Percentiles rank a stretch among this genome's conserved stretches.
These are phyloP conservation scores for Rubia yunnanensis DNA, from an alignment of 257 asterid species.

Conservation along the genomic window DNA sequence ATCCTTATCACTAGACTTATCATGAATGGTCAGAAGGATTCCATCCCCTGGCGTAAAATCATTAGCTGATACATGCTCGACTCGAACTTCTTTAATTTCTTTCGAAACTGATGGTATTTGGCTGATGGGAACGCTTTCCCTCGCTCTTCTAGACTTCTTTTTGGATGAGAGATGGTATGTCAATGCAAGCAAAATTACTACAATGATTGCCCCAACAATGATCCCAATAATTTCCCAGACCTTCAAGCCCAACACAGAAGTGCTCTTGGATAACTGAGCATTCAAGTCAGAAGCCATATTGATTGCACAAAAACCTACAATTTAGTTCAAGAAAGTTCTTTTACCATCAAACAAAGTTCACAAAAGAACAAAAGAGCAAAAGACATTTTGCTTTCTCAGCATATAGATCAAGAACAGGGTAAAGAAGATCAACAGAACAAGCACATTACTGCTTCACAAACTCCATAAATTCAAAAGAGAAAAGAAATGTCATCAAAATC, in stretches of 20 bases:
- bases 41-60: slow-evolving; percentile 64
- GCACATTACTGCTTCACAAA: slow-evolving; percentile 1
- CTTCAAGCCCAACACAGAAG: slow-evolving; percentile 60
- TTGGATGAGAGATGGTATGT: slow-evolving; percentile 61
- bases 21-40: slow-evolving; percentile 72
- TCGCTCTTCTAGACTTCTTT: slow-evolving; percentile 49
- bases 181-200: slow-evolving; percentile 50
- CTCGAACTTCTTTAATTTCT: slow-evolving; percentile 86
- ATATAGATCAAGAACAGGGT: slow-evolving; percentile 21
- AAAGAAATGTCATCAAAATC: slow-evolving; percentile 7
- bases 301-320: slow-evolving; percentile 32
- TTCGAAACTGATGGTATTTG: slow-evolving; percentile 77
- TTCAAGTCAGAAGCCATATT: slow-evolving; percentile 81
- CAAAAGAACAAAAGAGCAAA: not conserved
- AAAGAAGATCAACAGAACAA: slow-evolving; percentile 25
- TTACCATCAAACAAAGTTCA: not conserved
- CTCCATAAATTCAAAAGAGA: not conserved
- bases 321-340: slow-evolving; percentile 13
- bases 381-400: slow-evolving; percentile 9
- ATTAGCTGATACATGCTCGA: slow-evolving; percentile 61
- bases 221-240: slow-evolving; percentile 93
- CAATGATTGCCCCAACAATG: slow-evolving; percentile 59
- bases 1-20: slow-evolving; percentile 60
- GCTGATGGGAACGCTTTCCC: slow-evolving; percentile 40
- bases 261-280: slow-evolving; percentile 43